Conservation (phyloP, 148 eudicot species). For the Oxyria digyna region DNA sequence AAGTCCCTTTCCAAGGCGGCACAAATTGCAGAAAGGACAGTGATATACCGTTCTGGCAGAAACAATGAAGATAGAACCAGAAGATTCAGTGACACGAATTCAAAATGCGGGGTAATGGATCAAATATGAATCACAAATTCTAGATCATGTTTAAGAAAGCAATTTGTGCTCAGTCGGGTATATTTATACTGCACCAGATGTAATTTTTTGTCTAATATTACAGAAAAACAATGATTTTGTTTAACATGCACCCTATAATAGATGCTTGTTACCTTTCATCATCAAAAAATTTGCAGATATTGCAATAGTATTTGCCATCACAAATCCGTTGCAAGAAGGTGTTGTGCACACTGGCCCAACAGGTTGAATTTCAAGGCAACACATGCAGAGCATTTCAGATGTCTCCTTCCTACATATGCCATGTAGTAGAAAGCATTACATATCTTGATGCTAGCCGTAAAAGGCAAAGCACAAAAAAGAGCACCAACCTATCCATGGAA, state of each 20-base stretch:
- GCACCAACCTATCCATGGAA: conserved; percentile 80
- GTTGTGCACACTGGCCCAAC: conserved; percentile 72
- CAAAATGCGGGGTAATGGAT: neutral
- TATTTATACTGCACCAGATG: neutral
- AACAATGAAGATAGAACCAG: neutral
- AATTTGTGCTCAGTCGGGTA: neutral
- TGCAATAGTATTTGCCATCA: conserved; percentile 86
- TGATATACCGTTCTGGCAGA: conserved; percentile 67
- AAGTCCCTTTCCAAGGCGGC: conserved; percentile 73
- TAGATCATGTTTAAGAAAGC: neutral
- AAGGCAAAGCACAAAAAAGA: neutral
- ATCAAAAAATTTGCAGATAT: conserved; percentile 86
- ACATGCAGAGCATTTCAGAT: conserved; percentile 95
- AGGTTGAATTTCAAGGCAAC: conserved; percentile 70
- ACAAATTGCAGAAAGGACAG: conserved; percentile 84
- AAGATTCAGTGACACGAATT: neutral
- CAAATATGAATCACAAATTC: neutral
- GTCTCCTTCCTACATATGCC: conserved; percentile 61
- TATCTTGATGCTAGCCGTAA: too few relatives aligned
- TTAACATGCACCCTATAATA: too few relatives aligned
- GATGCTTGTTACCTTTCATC: conserved; percentile 93
- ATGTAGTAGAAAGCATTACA: too few relatives aligned
- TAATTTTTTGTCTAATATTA: neutral
- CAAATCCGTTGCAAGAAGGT: conserved; percentile 68
- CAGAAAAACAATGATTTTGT: too few relatives aligned